Evolutionary conservation across 164 flowering plant species (phyloP).

Genomic region (Sedum album): DNA sequence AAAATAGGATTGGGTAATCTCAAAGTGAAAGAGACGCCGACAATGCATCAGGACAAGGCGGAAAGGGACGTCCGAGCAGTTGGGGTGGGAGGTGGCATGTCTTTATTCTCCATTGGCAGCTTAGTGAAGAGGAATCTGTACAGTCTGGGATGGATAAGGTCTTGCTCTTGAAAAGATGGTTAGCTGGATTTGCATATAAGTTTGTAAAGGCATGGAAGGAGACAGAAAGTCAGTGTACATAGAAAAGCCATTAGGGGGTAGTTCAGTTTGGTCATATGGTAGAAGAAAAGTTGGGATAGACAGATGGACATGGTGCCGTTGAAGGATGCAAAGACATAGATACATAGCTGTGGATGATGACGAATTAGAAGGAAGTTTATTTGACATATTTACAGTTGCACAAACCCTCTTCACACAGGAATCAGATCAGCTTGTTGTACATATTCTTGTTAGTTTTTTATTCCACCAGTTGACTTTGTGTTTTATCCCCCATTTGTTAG

Average conservation of each 20-base stretch:
- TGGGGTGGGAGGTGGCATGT: conserved; percentile 57
- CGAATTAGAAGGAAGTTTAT: background rate
- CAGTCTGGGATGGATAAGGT: conserved; percentile 78
- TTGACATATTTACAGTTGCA: background rate
- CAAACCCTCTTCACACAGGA: background rate
- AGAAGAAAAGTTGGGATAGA: background rate
- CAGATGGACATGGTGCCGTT: background rate
- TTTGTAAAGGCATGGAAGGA: conserved; percentile 18
- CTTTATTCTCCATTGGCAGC: conserved; percentile 67
- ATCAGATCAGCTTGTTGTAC: background rate
- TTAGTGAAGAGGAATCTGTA: conserved; percentile 74
- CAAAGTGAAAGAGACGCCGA: conserved; percentile 66
- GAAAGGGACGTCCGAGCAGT: conserved; percentile 29
- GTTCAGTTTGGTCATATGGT: conserved; percentile 25
- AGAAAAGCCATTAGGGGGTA: conserved; percentile 13
- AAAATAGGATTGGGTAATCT: conserved; percentile 50
- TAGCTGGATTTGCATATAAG: conserved; percentile 23
- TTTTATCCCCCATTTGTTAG: background rate
- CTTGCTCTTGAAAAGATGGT: conserved; percentile 42
- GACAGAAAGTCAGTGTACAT: conserved; percentile 17
- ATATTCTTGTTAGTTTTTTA: background rate
- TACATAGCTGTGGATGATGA: conserved; percentile 3
- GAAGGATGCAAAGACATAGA: background rate
- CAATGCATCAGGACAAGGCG: conserved; percentile 15
- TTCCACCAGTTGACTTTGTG: background rate